phyloP scores from a whole-genome alignment of 2,329 filamentous ascomycete genomes.

The Hyphodiscus sp. region DNA sequence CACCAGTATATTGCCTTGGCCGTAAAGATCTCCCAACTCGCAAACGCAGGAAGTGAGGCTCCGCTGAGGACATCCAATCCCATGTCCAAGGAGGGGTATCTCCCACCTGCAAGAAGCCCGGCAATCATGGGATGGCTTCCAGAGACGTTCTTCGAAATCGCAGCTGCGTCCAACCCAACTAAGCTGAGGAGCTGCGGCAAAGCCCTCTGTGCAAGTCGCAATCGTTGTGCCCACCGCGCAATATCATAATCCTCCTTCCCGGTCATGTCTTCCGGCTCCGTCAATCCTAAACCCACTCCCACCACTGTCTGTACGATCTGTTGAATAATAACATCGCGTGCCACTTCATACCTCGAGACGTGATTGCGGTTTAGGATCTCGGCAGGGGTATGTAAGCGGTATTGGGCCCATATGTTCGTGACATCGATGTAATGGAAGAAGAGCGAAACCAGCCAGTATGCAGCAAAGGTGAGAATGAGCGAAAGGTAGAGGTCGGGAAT shows the following conservation, averaged over 20 bases:
- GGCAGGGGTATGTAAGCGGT: conserved; percentile 89
- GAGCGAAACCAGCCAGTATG: conserved; percentile 83
- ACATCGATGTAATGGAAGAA: conserved; percentile 79
- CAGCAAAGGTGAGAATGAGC: conserved; percentile 68
- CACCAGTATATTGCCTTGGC: conserved; percentile 78
- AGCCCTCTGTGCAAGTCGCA: conserved; percentile 72
- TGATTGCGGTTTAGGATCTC: conserved; percentile 89
- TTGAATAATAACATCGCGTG: conserved; percentile 86
- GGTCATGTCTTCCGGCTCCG: conserved; percentile 65
- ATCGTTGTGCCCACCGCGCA: conserved; percentile 79
- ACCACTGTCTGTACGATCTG: conserved; percentile 81
- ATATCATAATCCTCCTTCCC: conserved; percentile 83
- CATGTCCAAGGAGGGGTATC: conserved; percentile 66
- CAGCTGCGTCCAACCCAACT: conserved; percentile 69
- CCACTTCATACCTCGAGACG: conserved; percentile 75
- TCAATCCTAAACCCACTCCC: conserved; percentile 58
- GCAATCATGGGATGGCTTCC: conserved; percentile 67
- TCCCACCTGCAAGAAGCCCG: conserved; percentile 69
- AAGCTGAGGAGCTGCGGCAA: conserved; percentile 65
- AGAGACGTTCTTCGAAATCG: conserved; percentile 69
- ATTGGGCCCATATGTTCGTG: conserved; percentile 80
- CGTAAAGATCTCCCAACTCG: conserved; percentile 69
- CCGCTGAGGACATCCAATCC: conserved; percentile 47
- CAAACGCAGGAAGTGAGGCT: conserved; percentile 62
- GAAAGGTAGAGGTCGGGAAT: conserved; percentile 77